These are phyloP conservation scores for Emmonsia crescens DNA, from an alignment of 2,329 filamentous ascomycete genomes.

Conservation along the genomic window DNA sequence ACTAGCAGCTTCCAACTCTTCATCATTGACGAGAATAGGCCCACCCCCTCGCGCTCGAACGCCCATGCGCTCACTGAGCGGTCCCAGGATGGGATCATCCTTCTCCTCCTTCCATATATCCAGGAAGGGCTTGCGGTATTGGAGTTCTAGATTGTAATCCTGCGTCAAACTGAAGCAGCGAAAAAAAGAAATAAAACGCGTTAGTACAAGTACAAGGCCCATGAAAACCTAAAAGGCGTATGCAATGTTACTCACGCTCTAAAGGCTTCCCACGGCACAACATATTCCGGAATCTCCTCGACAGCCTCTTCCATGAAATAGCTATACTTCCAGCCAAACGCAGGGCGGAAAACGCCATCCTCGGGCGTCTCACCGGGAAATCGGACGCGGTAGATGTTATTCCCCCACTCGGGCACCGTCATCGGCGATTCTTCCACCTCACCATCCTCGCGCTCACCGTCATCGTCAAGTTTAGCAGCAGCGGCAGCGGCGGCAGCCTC, in stretches of 20 bases:
- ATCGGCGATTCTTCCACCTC: constrained; percentile 53
- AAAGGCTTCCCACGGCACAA: constrained; percentile 97
- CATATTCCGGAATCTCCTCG: constrained; percentile 91
- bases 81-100: constrained; percentile 68
- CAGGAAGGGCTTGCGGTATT: constrained; percentile 82
- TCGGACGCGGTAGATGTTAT: constrained; percentile 80
- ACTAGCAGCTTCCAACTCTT: constrained; percentile 85
- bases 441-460: constrained; percentile 30
- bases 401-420: constrained; percentile 70
- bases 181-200: constrained; percentile 10
- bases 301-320: constrained; percentile 95
- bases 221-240: not conserved
- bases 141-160: constrained; percentile 90
- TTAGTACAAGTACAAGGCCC: not conserved
- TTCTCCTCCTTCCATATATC: constrained; percentile 92
- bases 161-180: constrained; percentile 54
- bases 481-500: constrained; percentile 29
- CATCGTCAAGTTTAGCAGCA: constrained; percentile 26
- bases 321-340: constrained; percentile 96
- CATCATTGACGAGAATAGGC: constrained; percentile 59
- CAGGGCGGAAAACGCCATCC: constrained; percentile 85
- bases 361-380: constrained; percentile 74
- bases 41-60: constrained; percentile 63
- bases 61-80: constrained; percentile 89
- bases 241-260: constrained; percentile 48